phyloP scores from a whole-genome alignment of 768 basidiomycete species.

The Leccinum broughii region DNA sequence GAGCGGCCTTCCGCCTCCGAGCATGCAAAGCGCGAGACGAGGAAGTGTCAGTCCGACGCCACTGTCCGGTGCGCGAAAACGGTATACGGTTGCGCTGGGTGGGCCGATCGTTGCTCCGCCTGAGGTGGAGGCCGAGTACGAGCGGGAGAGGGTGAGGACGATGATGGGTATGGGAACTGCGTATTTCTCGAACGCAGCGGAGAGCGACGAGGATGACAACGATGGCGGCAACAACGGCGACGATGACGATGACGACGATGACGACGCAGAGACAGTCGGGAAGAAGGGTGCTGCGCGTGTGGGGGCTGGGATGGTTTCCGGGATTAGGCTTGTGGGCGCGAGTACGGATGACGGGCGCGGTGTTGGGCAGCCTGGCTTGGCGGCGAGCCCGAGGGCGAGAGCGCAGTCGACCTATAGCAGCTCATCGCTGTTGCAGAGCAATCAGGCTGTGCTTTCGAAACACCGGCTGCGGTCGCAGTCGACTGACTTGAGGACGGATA shows the following conservation, averaged over 20 bases:
- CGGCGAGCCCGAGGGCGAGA: conserved; percentile 38
- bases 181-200: conserved; percentile 43
- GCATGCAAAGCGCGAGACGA: conserved; percentile 40
- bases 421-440: conserved; percentile 30
- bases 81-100: conserved; percentile 85
- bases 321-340: conserved; percentile 31
- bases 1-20: conserved; percentile 45
- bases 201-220: conserved; percentile 34
- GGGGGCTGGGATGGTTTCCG: conserved; percentile 26
- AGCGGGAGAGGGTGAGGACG: conserved; percentile 27
- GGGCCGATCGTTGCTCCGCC: conserved; percentile 56
- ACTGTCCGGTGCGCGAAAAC: conserved; percentile 52
- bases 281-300: conserved; percentile 40
- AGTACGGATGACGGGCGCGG: conserved; percentile 17
- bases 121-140: conserved; percentile 30
- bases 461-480: conserved; percentile 42
- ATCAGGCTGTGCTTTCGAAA: conserved; percentile 26
- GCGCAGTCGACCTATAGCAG: conserved; percentile 61
- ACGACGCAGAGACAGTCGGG: conserved; percentile 53
- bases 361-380: conserved; percentile 10
- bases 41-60: conserved; percentile 71
- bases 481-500: conserved; percentile 32
- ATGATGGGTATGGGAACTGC: conserved; percentile 44
- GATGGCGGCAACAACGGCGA: conserved; percentile 26
- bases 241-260: neutral